Evolutionary conservation across 306 rosid genomes (phyloP).

Genomic region (Sphenostylis stenocarpa): DNA sequence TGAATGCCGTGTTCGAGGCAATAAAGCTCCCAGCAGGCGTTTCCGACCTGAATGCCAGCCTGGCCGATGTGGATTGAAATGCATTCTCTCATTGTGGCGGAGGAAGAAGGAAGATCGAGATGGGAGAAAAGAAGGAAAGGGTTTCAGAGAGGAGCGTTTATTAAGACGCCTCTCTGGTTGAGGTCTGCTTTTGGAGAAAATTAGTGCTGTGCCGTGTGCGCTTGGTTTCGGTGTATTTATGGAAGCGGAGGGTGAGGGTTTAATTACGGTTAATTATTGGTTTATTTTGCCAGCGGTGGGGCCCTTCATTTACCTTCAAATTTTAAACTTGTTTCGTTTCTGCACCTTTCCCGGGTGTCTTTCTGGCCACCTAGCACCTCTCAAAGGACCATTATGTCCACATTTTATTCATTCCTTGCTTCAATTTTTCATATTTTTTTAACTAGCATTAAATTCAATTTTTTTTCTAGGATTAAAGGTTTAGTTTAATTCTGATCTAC

Average conservation of each 20-base stretch:
- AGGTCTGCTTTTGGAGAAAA: neutral
- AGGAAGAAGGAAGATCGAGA: neutral
- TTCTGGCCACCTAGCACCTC: neutral
- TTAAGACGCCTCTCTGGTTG: slow-evolving; percentile 52
- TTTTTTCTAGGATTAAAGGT: neutral
- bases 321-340: neutral
- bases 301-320: neutral
- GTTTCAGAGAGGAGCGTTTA: slow-evolving; percentile 44
- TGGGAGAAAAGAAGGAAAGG: neutral
- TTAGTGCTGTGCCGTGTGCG: neutral
- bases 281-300: neutral
- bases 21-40: slow-evolving; percentile 67
- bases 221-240: neutral
- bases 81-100: slow-evolving; percentile 43
- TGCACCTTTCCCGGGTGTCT: neutral
- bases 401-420: neutral
- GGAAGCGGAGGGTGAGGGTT: neutral
- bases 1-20: slow-evolving; percentile 64
- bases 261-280: neutral
- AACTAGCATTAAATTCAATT: neutral
- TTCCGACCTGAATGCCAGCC: slow-evolving; percentile 72
- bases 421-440: neutral
- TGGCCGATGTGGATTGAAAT: slow-evolving; percentile 73
- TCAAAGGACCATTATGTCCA: neutral
- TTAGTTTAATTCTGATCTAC: too few species aligned